A percentile compares a stretch with the other conserved stretches of the same genome.
Conservation (phyloP, 2,329 filamentous ascomycete genomes). For the Ophiostoma tasmaniense region DNA sequence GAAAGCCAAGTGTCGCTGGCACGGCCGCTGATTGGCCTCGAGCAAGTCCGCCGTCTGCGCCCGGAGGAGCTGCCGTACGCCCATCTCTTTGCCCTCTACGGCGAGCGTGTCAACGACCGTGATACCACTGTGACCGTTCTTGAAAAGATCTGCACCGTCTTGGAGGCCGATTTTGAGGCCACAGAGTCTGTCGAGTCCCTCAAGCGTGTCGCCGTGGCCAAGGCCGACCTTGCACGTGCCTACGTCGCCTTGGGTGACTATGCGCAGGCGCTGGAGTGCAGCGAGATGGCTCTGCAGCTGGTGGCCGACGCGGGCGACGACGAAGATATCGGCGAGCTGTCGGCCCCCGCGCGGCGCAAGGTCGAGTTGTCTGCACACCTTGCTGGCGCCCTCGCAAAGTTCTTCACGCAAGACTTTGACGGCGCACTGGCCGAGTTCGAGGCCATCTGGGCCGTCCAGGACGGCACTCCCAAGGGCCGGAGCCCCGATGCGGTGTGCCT, state of each 20-base stretch:
- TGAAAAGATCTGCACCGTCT: slow-evolving; percentile 54
- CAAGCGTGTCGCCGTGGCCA: slow-evolving; percentile 69
- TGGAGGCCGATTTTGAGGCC: slow-evolving; percentile 77
- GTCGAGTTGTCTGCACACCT: slow-evolving; percentile 77
- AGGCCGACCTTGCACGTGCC: slow-evolving; percentile 77
- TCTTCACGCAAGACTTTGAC: slow-evolving; percentile 57
- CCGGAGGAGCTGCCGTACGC: slow-evolving; percentile 63
- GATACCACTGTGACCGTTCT: slow-evolving; percentile 55
- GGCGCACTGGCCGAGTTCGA: slow-evolving; percentile 73
- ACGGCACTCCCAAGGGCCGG: slow-evolving; percentile 54
- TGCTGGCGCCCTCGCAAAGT: slow-evolving; percentile 75
- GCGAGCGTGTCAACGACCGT: slow-evolving; percentile 69
- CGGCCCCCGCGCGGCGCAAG: slow-evolving; percentile 55
- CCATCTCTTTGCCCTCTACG: slow-evolving; percentile 71
- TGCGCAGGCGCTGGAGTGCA: slow-evolving; percentile 64
- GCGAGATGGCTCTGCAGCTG: slow-evolving; percentile 70
- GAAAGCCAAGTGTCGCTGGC: slow-evolving; percentile 52
- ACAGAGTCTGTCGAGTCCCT: slow-evolving; percentile 70
- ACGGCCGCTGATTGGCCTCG: slow-evolving; percentile 79
- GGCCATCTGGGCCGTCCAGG: slow-evolving; percentile 66
- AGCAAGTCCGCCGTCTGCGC: slow-evolving; percentile 65
- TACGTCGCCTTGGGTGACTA: slow-evolving; percentile 63
- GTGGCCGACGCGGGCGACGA: slow-evolving; percentile 36
- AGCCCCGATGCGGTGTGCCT: slow-evolving; percentile 74
- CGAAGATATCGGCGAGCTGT: slow-evolving; percentile 52